These are phyloP conservation scores for Zopfia rhizophila DNA, from an alignment of 2,329 filamentous ascomycete species.

Conservation along the genomic window DNA sequence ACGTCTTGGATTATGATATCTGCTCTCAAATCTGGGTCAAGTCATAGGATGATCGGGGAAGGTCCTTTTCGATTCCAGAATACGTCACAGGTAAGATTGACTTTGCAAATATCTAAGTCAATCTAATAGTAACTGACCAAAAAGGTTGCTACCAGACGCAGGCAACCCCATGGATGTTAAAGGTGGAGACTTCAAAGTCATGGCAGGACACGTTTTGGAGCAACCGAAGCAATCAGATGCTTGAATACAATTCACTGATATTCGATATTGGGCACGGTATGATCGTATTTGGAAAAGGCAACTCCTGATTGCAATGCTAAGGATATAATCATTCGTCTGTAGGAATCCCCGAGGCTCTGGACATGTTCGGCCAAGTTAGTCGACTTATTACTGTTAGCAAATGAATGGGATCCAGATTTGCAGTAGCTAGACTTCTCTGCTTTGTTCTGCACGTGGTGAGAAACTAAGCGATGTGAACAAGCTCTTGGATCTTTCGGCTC, in stretches of 20 bases:
- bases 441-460: too few species aligned
- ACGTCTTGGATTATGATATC: constrained; percentile 37
- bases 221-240: not conserved
- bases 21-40: constrained; percentile 37
- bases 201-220: constrained; percentile 35
- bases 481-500: too few species aligned
- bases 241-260: not conserved
- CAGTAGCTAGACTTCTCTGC: too few species aligned
- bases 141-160: constrained; percentile 34
- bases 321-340: constrained; percentile 30
- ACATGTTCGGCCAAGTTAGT: not conserved
- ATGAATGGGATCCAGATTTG: too few species aligned
- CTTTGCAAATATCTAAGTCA: not conserved
- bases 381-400: too few species aligned
- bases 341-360: not conserved
- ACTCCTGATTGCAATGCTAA: constrained; percentile 34
- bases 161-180: constrained; percentile 40
- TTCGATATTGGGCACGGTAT: constrained; percentile 26
- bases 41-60: constrained; percentile 36
- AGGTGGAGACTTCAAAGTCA: constrained; percentile 31
- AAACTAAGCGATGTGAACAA: too few species aligned
- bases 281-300: constrained; percentile 37
- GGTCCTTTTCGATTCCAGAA: constrained; percentile 31
- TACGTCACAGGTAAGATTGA: constrained; percentile 31
- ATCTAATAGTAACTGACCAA: not conserved